Evolutionary conservation across 2,329 filamentous ascomycete genomes (phyloP), one percentile per base, ranked within the genome.

Genomic region (Lachnellula arida): DNA sequence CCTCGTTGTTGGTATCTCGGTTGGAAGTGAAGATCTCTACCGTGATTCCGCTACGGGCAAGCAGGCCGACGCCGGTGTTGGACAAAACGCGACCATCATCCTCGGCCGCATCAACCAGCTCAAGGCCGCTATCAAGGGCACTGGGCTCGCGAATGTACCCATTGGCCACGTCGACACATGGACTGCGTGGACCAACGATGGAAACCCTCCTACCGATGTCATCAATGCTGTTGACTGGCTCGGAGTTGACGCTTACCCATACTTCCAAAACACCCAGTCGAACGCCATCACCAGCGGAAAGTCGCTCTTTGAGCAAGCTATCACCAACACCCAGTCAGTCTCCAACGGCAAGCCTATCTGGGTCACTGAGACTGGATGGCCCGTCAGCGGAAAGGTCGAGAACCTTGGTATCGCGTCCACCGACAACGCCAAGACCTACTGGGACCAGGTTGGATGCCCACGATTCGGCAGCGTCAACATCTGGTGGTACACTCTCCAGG

Each of bases 81-180:
- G 91, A 61, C 76, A 80, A 42, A 72, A 79, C 49, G 87, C 90
- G 5, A 74, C 77, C 40, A 77, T 76, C 11, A 75, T 96, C 40
- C 79, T 84, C 65, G 71, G 74, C 56, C 94, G 91, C 74, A 90
- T 96, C 76, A 72, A 78, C 56, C 76, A 87, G 69, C 84, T 89
- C 57, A 83, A 85, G 60, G 71, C 76, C 28, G 77, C 81, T 59
- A 81, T 95, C 67, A 68, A 79, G 28, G 81, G 81, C 57, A 91
- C 88, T 14, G 68, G 74, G 49, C 75, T 88, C 23, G 74, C 78
- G 39, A 73, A 74, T 23, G 79, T 76, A 46, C 77, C 82, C 17
- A 77, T 96, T 58, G 91, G 91, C 51, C 91, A 96, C 73, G 91
- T 96, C 69, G 91, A 96, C 70, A 95, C 91, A 51, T 96, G 90